Evolutionary conservation across 495 filamentous ascomycete species (phyloP), one percentile per base, ranked within the genome.

Genomic region (Oidiodendron maius): DNA sequence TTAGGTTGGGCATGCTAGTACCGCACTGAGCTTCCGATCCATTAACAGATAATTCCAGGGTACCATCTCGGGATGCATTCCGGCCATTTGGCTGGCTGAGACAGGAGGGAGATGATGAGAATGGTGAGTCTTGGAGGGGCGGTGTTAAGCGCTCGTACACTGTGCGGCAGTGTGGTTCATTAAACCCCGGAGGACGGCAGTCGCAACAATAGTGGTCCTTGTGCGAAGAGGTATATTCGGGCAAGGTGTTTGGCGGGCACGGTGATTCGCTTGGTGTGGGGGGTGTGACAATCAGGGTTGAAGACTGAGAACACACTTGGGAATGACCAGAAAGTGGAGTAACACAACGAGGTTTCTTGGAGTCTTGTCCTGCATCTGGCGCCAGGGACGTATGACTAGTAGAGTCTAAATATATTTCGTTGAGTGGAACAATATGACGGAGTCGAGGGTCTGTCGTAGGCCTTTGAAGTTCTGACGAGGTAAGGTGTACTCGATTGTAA

Each of bases 331-430:
- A 75, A 46, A 66, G 61, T 36, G 44, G 62, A 26, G 69, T 61
- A 37, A 47, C 46, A 54, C 41, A 57, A 43, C 58, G 54, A 34
- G 59, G 66, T 40, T 65, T 68, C 69, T 76, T 71, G 22, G 73
- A 73, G n/a, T 65, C 47, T 50, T 70, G 63, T 3, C 69, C 71
- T 18, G 70, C 45, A 12, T 68, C 65, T 10, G 75, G 67, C 1
- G 54, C 59, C 30, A 58, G 82, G 75, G 40, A 78, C 50, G 96
- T 91, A 55, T 89, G 86, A 26, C 96, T 76, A n/a, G 90, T 96
- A 4, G 94, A 91, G 64, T 98, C 93, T 2, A 93, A 93, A 61
- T 98, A 98, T 72, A 98, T 85, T 55, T 88, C 89, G 64, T 95
- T 95, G 28, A 78, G 73, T 6, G 91, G 91, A 8, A 84, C 71